Evolutionary conservation across 225 moss, liverwort and hornwort species (phyloP).

Genomic region (Antitrichia curtipendula): DNA sequence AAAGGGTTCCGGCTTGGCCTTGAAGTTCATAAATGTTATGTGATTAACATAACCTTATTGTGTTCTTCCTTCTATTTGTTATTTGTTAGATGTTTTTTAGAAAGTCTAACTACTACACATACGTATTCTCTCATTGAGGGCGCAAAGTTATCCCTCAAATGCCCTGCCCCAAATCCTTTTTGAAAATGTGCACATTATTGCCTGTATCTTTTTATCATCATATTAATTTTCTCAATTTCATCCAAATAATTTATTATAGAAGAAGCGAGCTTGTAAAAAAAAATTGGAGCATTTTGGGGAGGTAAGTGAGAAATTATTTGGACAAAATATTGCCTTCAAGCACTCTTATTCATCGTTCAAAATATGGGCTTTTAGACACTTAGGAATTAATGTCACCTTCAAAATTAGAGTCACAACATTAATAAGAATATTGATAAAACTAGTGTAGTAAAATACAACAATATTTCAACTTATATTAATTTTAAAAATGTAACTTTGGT

Average conservation of each 20-base stretch:
- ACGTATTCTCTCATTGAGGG: rapidly evolving
- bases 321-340: neutral
- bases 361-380: neutral
- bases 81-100: neutral
- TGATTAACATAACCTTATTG: neutral
- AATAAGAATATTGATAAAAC: too few relatives aligned
- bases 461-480: neutral
- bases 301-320: neutral
- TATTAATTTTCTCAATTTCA: neutral
- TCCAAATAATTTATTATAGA: too few relatives aligned
- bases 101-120: neutral
- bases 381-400: too few relatives aligned
- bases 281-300: neutral
- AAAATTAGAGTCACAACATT: too few relatives aligned
- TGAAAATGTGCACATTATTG: neutral
- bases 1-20: neutral
- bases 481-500: rapidly evolving
- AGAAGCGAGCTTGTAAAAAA: neutral
- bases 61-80: neutral
- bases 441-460: neutral
- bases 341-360: neutral
- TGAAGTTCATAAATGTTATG: neutral
- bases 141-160: too few relatives aligned
- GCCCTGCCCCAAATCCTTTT: neutral
- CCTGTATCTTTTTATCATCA: neutral